Base-by-base conservation (phyloP, 2,329 filamentous ascomycete species). In the Orbilia quercus region DNA sequence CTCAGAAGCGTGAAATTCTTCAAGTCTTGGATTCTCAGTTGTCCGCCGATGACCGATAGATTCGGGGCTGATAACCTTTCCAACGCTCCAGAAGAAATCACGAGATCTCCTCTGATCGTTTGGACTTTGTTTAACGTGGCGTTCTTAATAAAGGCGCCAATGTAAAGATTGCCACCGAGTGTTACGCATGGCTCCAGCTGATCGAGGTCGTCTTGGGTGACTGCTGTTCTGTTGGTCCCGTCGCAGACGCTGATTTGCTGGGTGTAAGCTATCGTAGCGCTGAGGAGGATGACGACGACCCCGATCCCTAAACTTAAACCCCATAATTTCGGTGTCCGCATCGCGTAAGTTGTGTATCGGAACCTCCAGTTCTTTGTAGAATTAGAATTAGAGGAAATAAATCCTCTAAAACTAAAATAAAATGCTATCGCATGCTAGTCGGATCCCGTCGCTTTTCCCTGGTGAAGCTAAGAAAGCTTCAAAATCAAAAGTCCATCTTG, bases 121-220 rank as follows among this genome's bases (percentile, higher is more conserved):
- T 53, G 47, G 18, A 69, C 47, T 9, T 54, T 54, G 1, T 38
- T 60, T 36, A 69, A 34, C 2, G 36, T 53, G 6, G 47, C 47
- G 38, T 36, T 60, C 23, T 23, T 22, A 18, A 69, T 16, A 36
- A 48, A 23, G 7, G 16, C 12, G 7, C 47, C 54, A 16, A 69
- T 2, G 5, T 16, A 16, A 12, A 69, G 34, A n/a, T 59, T 23
- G 11, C 64, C 54, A 2, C 51, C 16, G 1, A 69, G 54, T 2
- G 47, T 60, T 12, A 36, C 20, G 47, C 64, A 69, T 1, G 40
- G 1, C 18, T 28, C n/a, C 7, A 60, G 38, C 12, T 3, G n/a
- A 22, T 69, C 64, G 34, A 60, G 38, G 11, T 69, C 64, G n/a
- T 23, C 47, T 47, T 69, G 64, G 36, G 54, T 45, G 16, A 60